These are phyloP conservation scores for Colletotrichum coccodes DNA, from an alignment of 2,329 filamentous ascomycete genomes.

Conservation along the genomic window DNA sequence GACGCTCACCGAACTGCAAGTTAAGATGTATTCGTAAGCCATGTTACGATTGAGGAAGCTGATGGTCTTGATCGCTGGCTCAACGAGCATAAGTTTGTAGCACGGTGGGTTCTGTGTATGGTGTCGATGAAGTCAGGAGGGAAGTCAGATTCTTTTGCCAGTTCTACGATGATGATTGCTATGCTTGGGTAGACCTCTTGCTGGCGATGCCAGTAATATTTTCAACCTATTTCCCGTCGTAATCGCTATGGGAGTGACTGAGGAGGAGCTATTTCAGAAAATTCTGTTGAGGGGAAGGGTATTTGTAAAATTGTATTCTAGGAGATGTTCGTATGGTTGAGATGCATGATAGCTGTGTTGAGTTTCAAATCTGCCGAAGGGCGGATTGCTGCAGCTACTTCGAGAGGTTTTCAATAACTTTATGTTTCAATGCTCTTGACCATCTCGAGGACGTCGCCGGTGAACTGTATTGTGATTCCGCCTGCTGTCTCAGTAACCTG, in stretches of 20 bases:
- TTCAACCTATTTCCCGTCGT: too few species aligned
- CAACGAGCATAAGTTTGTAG: slow-evolving; percentile 77
- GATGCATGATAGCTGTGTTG: too few species aligned
- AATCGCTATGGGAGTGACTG: slow-evolving; percentile 83
- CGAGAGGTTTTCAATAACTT: slow-evolving; percentile 76
- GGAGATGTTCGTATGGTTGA: background rate
- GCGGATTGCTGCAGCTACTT: slow-evolving; percentile 78
- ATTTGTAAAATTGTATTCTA: background rate
- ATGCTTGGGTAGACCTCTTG: slow-evolving; percentile 70
- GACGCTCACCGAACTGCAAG: slow-evolving; percentile 73
- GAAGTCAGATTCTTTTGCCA: slow-evolving; percentile 68
- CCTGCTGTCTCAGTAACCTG: slow-evolving; percentile 82
- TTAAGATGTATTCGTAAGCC: slow-evolving; percentile 76
- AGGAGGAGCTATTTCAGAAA: slow-evolving; percentile 81
- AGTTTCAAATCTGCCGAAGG: slow-evolving; percentile 73
- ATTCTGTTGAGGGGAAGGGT: slow-evolving; percentile 59
- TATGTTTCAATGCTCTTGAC: slow-evolving; percentile 82
- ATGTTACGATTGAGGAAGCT: slow-evolving; percentile 76
- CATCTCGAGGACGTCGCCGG: slow-evolving; percentile 78
- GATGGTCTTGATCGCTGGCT: slow-evolving; percentile 75
- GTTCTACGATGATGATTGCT: slow-evolving; percentile 69
- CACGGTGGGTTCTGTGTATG: slow-evolving; percentile 71
- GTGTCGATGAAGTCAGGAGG: slow-evolving; percentile 74
- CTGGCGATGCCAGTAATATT: slow-evolving; percentile 78
- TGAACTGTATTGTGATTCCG: slow-evolving; percentile 76